Conservation (phyloP, 2,329 filamentous ascomycete species). For the Diaporthe velutina region DNA sequence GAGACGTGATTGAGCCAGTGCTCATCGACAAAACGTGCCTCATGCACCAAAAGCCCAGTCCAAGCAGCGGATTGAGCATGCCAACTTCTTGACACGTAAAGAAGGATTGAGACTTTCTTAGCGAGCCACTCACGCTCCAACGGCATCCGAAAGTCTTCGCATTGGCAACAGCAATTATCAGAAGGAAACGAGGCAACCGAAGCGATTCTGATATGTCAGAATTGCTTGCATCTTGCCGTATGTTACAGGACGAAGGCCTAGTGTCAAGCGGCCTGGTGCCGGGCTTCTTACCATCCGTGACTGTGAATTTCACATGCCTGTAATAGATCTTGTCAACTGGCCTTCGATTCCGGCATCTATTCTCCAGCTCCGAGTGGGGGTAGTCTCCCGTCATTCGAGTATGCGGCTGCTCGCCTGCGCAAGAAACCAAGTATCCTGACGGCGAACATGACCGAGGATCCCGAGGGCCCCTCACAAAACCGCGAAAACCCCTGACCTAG, state of each 20-base stretch:
- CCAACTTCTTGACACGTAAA: not conserved
- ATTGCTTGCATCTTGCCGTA: conserved; percentile 5
- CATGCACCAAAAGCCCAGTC: not conserved
- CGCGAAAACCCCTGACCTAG: not conserved
- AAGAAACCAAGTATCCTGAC: not conserved
- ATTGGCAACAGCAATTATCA: not conserved
- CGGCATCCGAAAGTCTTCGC: not conserved
- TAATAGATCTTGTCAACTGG: not conserved
- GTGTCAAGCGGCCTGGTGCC: not conserved
- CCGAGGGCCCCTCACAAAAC: not conserved
- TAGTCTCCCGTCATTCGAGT: not conserved
- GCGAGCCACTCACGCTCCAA: not conserved
- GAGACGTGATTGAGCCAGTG: not conserved
- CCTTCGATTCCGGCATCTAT: not conserved
- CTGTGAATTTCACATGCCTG: conserved; percentile 14
- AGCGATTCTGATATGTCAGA: conserved; percentile 12
- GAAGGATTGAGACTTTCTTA: not conserved
- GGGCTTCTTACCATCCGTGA: not conserved
- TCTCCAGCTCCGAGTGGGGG: too few relatives aligned
- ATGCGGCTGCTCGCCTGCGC: not conserved
- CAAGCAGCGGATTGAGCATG: not conserved
- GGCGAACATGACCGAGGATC: not conserved
- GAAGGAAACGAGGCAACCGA: not conserved
- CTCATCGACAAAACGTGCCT: not conserved
- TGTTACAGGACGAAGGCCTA: not conserved